phyloP scores from a whole-genome alignment of 1,139 yeast genomes.

The Wickerhamiella infanticola region DNA sequence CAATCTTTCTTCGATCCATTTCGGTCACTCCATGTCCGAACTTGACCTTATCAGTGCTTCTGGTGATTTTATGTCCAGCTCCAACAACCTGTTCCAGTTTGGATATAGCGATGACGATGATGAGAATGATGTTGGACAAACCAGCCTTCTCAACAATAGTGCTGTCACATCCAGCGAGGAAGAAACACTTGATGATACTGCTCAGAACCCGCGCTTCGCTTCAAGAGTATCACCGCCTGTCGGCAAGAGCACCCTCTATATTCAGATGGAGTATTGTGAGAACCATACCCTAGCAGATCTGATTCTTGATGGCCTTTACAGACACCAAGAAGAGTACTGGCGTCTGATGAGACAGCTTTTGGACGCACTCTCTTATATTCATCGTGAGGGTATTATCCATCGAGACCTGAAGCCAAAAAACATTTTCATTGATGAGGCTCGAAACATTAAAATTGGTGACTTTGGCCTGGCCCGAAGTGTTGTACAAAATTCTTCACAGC shows the following conservation, averaged over 20 bases:
- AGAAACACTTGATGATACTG: background rate
- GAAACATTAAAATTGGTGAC: slow-evolving; percentile 88
- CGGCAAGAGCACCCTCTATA: slow-evolving; percentile 39
- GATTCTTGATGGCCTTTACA: slow-evolving; percentile 65
- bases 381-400: slow-evolving; percentile 86
- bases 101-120: slow-evolving; percentile 17
- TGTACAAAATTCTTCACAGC: slow-evolving; percentile 31
- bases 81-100: slow-evolving; percentile 12
- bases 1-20: background rate
- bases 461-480: slow-evolving; percentile 75
- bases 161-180: background rate
- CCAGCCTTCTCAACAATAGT: background rate
- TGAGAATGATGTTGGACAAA: slow-evolving; percentile 2
- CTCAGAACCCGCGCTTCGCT: background rate
- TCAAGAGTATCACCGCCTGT: slow-evolving; percentile 4
- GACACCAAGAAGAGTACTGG: slow-evolving; percentile 73
- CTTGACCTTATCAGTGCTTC: slow-evolving; percentile 12
- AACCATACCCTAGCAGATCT: slow-evolving; percentile 76
- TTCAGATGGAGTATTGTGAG: slow-evolving; percentile 98
- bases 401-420: slow-evolving; percentile 92
- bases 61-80: background rate
- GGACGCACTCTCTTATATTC: slow-evolving; percentile 86
- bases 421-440: slow-evolving; percentile 80
- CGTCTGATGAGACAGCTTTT: slow-evolving; percentile 70
- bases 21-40: slow-evolving; percentile 9